Evolutionary conservation across 768 basidiomycete species (phyloP), one percentile per base, ranked within the genome.

Genomic region (Pisolithus orientalis): DNA sequence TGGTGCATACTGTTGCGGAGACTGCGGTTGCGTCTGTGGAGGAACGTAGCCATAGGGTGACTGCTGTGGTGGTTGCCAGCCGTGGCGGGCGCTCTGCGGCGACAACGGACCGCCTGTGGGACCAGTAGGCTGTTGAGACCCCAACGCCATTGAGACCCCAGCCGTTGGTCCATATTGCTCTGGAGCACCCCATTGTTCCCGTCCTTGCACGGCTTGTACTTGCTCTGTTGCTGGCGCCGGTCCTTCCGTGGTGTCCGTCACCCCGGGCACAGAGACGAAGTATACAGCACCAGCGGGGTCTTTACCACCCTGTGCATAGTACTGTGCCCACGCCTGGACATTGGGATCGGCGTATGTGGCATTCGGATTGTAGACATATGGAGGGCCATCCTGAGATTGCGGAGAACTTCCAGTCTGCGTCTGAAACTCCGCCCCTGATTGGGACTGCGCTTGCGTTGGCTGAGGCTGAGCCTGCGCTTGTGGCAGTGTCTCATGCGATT

Each of bases 311-410:
- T 84, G 80, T 0, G 84, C 83, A 62, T 92, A 92, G 66, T 93
- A 93, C 58, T 83, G 79, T 6, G 87, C 90, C 90, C 90, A 92
- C 0, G 86, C 87, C 62, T 91, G 89, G 21, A 84, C 88, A 56
- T 90, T 90, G 50, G 82, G 79, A 64, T 93, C 90, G 14, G 80
- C 68, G 59, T 93, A 93, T 21, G 80, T 82, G 46, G 73, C 70
- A 28, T 72, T 75, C 4, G 87, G 85, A 57, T 90, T 80, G 61
- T 78, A 91, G 8, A 70, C 65, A 51, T 71, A 80, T 13, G 79
- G 79, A 8, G 78, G 78, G 17, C 75, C 76, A 6, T 62, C 51
- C 32, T 63, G 62, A 21, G 60, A 69, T 17, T 38, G 57, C 6
- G 56, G 42, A 39, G 62, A 59, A 42, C 8, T 28, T 13, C 47